A percentile compares a stretch with the other conserved stretches of the same genome.
phyloP scores from a whole-genome alignment of 2,329 filamentous ascomycete species.

The Xylaria sp. region DNA sequence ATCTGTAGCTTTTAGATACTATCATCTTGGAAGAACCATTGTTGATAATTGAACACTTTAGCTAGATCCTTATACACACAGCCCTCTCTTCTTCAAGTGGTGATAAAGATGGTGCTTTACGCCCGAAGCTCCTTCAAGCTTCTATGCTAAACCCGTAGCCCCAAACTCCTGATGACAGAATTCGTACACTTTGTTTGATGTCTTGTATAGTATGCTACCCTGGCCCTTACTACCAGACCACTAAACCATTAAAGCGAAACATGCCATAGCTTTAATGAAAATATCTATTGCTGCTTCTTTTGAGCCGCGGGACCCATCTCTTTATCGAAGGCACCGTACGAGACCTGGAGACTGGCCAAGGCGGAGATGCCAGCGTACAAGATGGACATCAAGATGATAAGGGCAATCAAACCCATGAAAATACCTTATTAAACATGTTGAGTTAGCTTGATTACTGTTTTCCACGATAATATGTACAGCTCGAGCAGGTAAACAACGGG shows the following conservation, averaged over 20 bases:
- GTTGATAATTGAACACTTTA: conserved; percentile 33
- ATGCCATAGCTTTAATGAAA: conserved; percentile 6
- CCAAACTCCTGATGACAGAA: conserved; percentile 36
- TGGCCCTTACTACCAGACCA: background rate
- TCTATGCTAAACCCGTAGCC: conserved; percentile 33
- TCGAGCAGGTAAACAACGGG: background rate
- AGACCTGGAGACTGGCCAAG: conserved; percentile 83
- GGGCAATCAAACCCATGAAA: conserved; percentile 84
- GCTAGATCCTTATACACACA: conserved; percentile 27
- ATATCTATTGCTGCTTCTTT: conserved; percentile 75
- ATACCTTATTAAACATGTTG: conserved; percentile 66
- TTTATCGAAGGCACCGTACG: conserved; percentile 96
- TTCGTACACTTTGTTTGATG: conserved; percentile 35
- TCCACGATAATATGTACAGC: conserved; percentile 24
- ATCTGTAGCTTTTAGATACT: background rate
- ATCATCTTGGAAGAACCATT: conserved; percentile 24
- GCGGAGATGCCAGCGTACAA: conserved; percentile 81
- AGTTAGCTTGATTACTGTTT: conserved; percentile 5
- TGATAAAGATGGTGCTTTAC: conserved; percentile 18
- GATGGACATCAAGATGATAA: conserved; percentile 78
- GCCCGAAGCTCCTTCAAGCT: conserved; percentile 21
- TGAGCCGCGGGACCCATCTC: conserved; percentile 90
- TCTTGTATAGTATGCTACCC: conserved; percentile 18
- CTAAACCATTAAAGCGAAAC: background rate
- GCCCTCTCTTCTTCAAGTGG: conserved; percentile 15